Evolutionary conservation across 1,284 basidiomycete species (phyloP).

Genomic region (Papiliotrema flavescens): DNA sequence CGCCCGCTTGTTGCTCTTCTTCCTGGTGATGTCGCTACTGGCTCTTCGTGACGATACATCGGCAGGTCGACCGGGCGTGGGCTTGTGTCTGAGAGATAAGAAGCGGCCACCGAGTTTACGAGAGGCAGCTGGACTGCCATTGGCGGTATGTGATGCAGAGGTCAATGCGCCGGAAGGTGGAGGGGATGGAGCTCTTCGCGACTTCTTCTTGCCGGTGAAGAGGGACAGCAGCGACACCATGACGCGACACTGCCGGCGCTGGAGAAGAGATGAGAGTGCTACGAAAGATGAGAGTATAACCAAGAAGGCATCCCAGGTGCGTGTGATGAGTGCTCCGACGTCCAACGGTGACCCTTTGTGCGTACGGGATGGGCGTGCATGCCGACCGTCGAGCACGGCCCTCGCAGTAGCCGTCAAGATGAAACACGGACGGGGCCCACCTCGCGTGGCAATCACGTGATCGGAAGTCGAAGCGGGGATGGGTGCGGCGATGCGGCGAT

Average conservation of each 20-base stretch:
- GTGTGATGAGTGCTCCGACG: too few relatives aligned
- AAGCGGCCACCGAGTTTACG: conserved; percentile 9
- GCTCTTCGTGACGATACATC: conserved; percentile 10
- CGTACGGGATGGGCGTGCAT: too few relatives aligned
- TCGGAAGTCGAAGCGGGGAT: too few relatives aligned
- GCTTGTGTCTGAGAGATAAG: conserved; percentile 13
- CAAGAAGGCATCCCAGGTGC: too few relatives aligned
- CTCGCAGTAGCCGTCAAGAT: too few relatives aligned
- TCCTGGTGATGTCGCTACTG: conserved; percentile 12
- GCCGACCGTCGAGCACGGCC: too few relatives aligned
- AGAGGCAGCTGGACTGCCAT: conserved; percentile 3
- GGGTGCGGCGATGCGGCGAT: too few relatives aligned
- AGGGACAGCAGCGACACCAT: conserved; percentile 39
- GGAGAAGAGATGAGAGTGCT: too few relatives aligned
- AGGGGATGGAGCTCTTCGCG: background rate
- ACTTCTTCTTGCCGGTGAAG: conserved; percentile 34
- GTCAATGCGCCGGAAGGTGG: background rate
- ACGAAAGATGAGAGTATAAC: too few relatives aligned
- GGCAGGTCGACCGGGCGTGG: conserved; percentile 1
- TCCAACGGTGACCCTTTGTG: too few relatives aligned
- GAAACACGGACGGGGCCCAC: too few relatives aligned
- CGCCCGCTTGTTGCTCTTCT: conserved; percentile 3
- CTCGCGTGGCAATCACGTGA: too few relatives aligned
- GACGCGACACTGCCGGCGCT: background rate
- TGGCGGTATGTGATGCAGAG: conserved; percentile 6